These are phyloP conservation scores for Diaporthe sp. DNA, from an alignment of 2,329 filamentous ascomycete genomes.

Conservation along the genomic window DNA sequence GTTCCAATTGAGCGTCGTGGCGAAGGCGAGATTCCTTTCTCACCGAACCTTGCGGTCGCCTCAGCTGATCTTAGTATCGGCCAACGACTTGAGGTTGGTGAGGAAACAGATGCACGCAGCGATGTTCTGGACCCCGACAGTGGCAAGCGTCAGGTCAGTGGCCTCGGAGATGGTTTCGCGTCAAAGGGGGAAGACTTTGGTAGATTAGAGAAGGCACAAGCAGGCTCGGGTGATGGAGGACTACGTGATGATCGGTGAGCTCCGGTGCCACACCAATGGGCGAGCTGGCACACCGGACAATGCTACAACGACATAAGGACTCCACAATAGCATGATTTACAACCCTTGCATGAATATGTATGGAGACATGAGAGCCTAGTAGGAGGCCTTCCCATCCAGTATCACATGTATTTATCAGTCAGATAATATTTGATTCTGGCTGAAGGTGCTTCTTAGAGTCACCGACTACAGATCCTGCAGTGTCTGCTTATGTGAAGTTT, in stretches of 20 bases:
- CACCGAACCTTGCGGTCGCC: neutral
- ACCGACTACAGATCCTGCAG: neutral
- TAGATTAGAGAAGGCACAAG: neutral
- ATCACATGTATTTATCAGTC: neutral
- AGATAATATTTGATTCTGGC: neutral
- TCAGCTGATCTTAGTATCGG: neutral
- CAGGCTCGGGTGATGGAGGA: neutral
- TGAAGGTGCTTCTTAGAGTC: neutral
- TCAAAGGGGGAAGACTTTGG: neutral
- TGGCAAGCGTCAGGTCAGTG: too few species aligned
- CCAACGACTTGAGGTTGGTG: neutral
- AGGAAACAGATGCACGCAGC: neutral
- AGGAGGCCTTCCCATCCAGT: neutral
- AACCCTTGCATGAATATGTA: neutral
- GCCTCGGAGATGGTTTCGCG: neutral
- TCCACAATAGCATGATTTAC: neutral
- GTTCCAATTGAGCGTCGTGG: neutral
- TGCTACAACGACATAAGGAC: neutral
- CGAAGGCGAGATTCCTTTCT: neutral
- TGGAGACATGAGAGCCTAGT: accelerated
- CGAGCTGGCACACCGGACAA: neutral
- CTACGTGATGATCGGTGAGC: neutral
- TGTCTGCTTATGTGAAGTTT: neutral
- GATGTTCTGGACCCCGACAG: neutral
- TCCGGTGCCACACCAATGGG: too few species aligned